Evolutionary conservation across 2,329 filamentous ascomycete genomes (phyloP), one percentile per base, ranked within the genome.

Genomic region (Chalaropsis thielavioides): DNA sequence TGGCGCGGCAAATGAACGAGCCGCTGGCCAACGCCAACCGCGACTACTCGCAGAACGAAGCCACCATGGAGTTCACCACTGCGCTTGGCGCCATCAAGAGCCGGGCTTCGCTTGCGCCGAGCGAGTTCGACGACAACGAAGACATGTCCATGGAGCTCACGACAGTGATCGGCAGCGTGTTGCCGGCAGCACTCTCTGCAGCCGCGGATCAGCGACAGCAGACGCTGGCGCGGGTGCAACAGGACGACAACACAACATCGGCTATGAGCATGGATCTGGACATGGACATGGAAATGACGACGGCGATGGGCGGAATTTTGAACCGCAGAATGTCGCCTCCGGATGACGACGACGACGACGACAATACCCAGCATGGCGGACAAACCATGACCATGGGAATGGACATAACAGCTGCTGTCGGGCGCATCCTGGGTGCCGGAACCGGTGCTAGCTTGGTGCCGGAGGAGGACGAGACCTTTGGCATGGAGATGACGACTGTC

Each of bases 211-310:
- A 70, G 61, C 19, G 80, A 69, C 66, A 68, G 70, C 69, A 70
- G 64, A 31, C 66, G 58, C 43, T 69, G 63, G 67, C 66, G 27
- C 43, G 38, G 69, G 72, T 61, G 67, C 68, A 62, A 22, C 11
- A 62, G 4, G 62, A 64, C 2, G 60, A 64, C 41, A 40, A 61
- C 15, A 51, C 46, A 15, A 79, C 78, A 15, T 63, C 61, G 15
- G 61, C 40, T 66, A 78, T 73, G 66, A 83, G 86, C 38, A 82
- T 86, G 71, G 89, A 92, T 43, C 86, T 95, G 80, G 89, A 92
- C 44, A 86, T 95, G 80, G 94, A 90, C 27, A 96, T 97, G 92
- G 92, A 97, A 70, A 89, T 96, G 10, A 96, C 92, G 1, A 84
- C 83, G 63, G 89, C 84, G 8, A 79, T 95, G 63, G 92, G 92